These are phyloP conservation scores for Cordyceps sp. DNA, from an alignment of 2,329 filamentous ascomycete genomes.

Conservation along the genomic window DNA sequence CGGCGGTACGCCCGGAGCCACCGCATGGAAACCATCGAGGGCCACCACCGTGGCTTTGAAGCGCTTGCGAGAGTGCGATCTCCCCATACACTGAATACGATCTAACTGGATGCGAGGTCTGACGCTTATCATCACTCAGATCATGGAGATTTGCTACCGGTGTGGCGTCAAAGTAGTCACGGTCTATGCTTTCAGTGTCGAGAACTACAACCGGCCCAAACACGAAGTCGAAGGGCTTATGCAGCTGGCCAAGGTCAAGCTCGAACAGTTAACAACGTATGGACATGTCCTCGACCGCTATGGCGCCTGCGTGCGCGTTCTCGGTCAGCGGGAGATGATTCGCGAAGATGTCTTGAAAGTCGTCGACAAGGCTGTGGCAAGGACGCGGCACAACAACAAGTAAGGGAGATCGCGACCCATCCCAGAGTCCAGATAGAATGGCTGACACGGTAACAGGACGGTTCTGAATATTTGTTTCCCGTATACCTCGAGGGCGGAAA, in stretches of 20 bases:
- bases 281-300: slow-evolving; percentile 88
- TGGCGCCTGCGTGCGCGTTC: slow-evolving; percentile 68
- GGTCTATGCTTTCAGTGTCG: slow-evolving; percentile 96
- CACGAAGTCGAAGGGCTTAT: slow-evolving; percentile 95
- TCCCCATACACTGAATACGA: neutral
- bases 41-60: slow-evolving; percentile 91
- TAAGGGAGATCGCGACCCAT: too few relatives aligned
- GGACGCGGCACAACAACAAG: slow-evolving; percentile 79
- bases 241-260: slow-evolving; percentile 93
- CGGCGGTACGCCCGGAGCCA: slow-evolving; percentile 77
- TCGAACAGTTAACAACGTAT: slow-evolving; percentile 81
- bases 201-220: slow-evolving; percentile 95
- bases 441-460: slow-evolving; percentile 23
- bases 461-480: slow-evolving; percentile 91
- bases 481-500: slow-evolving; percentile 91
- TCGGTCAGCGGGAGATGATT: slow-evolving; percentile 73
- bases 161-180: slow-evolving; percentile 93
- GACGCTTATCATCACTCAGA: slow-evolving; percentile 25
- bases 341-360: slow-evolving; percentile 77
- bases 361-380: slow-evolving; percentile 68
- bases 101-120: neutral
- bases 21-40: slow-evolving; percentile 91
- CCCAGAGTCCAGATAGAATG: too few relatives aligned
- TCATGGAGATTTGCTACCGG: slow-evolving; percentile 96
- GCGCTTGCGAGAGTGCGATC: slow-evolving; percentile 54